phyloP scores from a whole-genome alignment of 495 filamentous ascomycete species.

The Venustampulla echinocandica region DNA sequence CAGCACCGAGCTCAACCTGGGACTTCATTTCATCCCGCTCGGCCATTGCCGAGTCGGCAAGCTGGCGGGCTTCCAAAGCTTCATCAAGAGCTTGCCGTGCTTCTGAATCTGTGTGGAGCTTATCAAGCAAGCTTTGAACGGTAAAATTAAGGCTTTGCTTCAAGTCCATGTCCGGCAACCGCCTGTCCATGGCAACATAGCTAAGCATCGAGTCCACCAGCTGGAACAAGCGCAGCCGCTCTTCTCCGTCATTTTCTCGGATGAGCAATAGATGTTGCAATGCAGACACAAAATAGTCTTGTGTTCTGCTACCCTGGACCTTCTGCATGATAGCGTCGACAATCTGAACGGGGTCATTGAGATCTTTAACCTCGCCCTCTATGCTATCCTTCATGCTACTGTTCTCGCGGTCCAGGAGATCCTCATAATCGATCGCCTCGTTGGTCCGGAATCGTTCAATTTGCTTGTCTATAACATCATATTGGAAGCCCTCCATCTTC shows the following conservation, averaged over 20 bases:
- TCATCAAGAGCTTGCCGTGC: constrained; percentile 87
- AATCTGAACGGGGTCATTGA: constrained; percentile 88
- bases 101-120: constrained; percentile 91
- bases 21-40: constrained; percentile 94
- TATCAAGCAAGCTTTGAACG: constrained; percentile 88
- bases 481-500: constrained; percentile 98
- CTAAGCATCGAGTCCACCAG: constrained; percentile 95
- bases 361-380: constrained; percentile 86
- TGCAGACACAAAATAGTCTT: constrained; percentile 93
- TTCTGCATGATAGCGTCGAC: constrained; percentile 88
- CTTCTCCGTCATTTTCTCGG: constrained; percentile 85
- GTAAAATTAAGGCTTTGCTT: constrained; percentile 97
- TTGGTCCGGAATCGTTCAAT: constrained; percentile 88
- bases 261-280: constrained; percentile 94
- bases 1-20: constrained; percentile 87
- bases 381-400: constrained; percentile 83
- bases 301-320: constrained; percentile 70
- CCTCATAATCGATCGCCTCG: constrained; percentile 96
- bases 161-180: constrained; percentile 91
- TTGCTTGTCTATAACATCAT: constrained; percentile 97
- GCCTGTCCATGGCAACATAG: constrained; percentile 97
- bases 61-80: constrained; percentile 75
- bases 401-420: constrained; percentile 84
- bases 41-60: constrained; percentile 90
- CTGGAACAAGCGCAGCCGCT: constrained; percentile 93